Evolutionary conservation across 768 basidiomycete species (phyloP), one percentile per base, ranked within the genome.

Genomic region (Mrakia blollopis): DNA sequence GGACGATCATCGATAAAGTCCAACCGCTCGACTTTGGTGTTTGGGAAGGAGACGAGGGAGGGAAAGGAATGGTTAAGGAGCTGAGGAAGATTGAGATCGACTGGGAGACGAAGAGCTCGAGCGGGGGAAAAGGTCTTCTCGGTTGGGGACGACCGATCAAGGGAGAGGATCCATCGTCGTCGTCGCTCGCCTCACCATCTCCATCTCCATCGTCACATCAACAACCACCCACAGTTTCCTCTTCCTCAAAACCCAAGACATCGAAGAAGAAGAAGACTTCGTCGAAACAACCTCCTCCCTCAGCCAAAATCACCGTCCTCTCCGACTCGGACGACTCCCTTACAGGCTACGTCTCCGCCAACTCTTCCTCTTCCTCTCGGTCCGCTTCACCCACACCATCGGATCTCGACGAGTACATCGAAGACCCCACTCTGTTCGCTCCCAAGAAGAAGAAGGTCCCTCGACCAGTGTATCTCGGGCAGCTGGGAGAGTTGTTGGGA

Each of bases 381-480:
- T 90, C 92, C 1, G 83, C 88, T 8, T 95, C 94, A 2, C 95
- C 94, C 0, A 91, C 91, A 0, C 89, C 89, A 4, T 89, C 89
- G 4, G 91, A 92, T 79, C 88, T 95, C 10, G 91, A 87, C 28
- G 93, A 92, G 81, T 90, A 92, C 44, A 92, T 92, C 81, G 89
- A 88, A 72, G 94, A 98, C 80, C 95, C 95, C 0, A 90, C 91
- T 2, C 85, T 96, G 50, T 88, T 87, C 67, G 86, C 80, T 1
- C 77, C 82, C 0, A 80, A 80, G 32, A 90, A 89, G 84, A 84
- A 85, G 81, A 93, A 90, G 80, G 86, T 91, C 21, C 81, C 87
- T n/a, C 87, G 89, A 25, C 97, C 97, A 0, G 92, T 98, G 13
- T 99, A 98, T 83, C 88, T 98, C 18, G 88, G 88, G 11, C 94